Evolutionary conservation across 2,329 filamentous ascomycete genomes (phyloP).

Genomic region (Ascomycota sp.): DNA sequence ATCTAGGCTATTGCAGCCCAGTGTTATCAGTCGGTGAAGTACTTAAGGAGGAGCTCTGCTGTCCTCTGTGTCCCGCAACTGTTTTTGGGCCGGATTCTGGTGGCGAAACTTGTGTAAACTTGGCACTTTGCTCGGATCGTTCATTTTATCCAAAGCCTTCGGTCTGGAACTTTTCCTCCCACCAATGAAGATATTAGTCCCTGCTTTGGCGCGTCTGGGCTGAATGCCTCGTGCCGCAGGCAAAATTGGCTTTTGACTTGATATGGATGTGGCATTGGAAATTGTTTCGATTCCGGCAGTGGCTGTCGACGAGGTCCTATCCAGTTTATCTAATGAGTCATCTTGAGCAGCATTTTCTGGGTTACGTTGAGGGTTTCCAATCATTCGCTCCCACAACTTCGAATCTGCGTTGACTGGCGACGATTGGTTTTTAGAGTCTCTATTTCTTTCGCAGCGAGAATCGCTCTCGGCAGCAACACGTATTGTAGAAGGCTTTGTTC

Average conservation of each 20-base stretch:
- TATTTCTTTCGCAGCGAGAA: too few relatives aligned
- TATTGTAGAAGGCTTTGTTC: too few relatives aligned
- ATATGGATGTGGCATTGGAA: neutral
- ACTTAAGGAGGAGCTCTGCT: conserved; percentile 14
- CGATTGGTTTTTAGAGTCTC: too few relatives aligned
- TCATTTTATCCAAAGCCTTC: conserved; percentile 17
- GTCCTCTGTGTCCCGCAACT: conserved; percentile 23
- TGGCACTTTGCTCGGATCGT: conserved; percentile 18
- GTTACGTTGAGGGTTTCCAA: too few relatives aligned
- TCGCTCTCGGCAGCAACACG: too few relatives aligned
- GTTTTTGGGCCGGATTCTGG: conserved; percentile 19
- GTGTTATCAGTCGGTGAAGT: conserved; percentile 9
- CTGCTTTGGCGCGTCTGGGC: conserved; percentile 1
- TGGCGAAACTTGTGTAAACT: conserved; percentile 18
- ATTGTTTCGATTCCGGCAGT: too few relatives aligned
- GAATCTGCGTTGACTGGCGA: too few relatives aligned
- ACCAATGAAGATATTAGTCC: conserved; percentile 23
- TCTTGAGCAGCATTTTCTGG: too few relatives aligned
- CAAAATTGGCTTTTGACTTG: neutral
- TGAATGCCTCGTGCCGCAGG: neutral
- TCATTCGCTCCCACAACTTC: too few relatives aligned
- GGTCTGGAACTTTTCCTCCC: conserved; percentile 19
- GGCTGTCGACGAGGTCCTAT: too few relatives aligned
- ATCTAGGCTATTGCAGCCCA: conserved; percentile 5
- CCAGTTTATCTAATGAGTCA: too few relatives aligned